These are phyloP conservation scores for Cercophora samala DNA, from an alignment of 495 filamentous ascomycete species.

Conservation along the genomic window DNA sequence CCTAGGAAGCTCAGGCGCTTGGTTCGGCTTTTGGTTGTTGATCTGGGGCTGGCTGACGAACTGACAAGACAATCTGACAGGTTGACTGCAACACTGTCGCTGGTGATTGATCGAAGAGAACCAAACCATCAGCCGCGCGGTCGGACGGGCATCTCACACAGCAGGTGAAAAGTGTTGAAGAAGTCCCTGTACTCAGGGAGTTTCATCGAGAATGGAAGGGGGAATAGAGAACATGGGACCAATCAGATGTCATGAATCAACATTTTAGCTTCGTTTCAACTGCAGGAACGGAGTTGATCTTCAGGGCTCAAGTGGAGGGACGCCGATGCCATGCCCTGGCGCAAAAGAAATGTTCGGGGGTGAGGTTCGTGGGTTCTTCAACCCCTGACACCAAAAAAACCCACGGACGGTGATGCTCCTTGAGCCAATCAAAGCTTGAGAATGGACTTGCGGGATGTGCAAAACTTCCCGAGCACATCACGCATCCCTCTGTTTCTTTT, in stretches of 20 bases:
- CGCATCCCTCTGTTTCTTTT: not conserved
- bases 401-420: not conserved
- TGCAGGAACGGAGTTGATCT: slow-evolving; percentile 31
- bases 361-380: not conserved
- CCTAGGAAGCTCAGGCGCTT: not conserved
- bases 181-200: not conserved
- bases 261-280: slow-evolving; percentile 33
- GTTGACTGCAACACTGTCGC: not conserved
- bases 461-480: not conserved
- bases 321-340: slow-evolving; percentile 3
- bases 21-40: not conserved
- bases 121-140: not conserved
- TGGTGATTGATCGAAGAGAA: not conserved
- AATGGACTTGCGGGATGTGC: not conserved
- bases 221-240: slow-evolving; percentile 19
- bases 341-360: slow-evolving; percentile 7
- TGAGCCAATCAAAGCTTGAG: not conserved
- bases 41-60: not conserved
- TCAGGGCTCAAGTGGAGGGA: slow-evolving; percentile 19
- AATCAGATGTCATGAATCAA: slow-evolving; percentile 16
- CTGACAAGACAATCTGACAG: not conserved
- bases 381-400: not conserved
- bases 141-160: not conserved
- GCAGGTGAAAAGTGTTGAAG: not conserved
- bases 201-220: not conserved